Evolutionary conservation across 495 filamentous ascomycete species (phyloP), one percentile per base, ranked within the genome.

Genomic region (Xylona heveae): DNA sequence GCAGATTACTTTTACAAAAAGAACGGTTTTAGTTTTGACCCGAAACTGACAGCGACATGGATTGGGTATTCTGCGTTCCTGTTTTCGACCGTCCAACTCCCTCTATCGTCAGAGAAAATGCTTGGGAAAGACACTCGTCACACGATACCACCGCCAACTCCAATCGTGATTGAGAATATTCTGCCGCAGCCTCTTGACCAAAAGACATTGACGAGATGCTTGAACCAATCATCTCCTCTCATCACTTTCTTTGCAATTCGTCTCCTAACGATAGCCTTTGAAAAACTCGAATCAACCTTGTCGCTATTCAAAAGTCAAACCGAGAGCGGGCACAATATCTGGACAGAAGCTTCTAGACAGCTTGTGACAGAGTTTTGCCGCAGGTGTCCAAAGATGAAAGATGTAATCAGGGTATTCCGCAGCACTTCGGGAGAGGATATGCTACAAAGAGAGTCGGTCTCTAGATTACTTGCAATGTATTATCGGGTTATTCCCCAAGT

Each of bases 41-140:
- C 88, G 0, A 95, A 93, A 43, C 59, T 83, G 6, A 81, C 81
- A 1, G 62, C 79, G 0, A 85, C 84, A 3, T 99, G 88, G 88
- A 74, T 95, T 41, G 83, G 84, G 13, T 93, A 84, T 45, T 82
- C 78, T 2, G 64, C 80, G 0, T 78, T 95, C 33, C 52, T 99
- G 4, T 84, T 88, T 47, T 75, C 74, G 15, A 61, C 64, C 1
- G 64, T 94, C 5, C 62, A 74, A 33, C 48, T 92, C 15, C 72
- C 75, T 8, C 55, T 90, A 27, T 81, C 81, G 9, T 69, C 62
- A 64, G 66, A 16, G 52, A 58, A 4, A 54, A 55, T 27, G 39
- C 46, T 28, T n/a, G n/a, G n/a, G n/a, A n/a, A n/a, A n/a, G n/a
- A n/a, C n/a, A n/a, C n/a, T n/a, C n/a, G n/a, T n/a, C 54, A 59